Base-by-base conservation (phyloP, 352 stramenopile genomes). In the Phytophthora fragariae region DNA sequence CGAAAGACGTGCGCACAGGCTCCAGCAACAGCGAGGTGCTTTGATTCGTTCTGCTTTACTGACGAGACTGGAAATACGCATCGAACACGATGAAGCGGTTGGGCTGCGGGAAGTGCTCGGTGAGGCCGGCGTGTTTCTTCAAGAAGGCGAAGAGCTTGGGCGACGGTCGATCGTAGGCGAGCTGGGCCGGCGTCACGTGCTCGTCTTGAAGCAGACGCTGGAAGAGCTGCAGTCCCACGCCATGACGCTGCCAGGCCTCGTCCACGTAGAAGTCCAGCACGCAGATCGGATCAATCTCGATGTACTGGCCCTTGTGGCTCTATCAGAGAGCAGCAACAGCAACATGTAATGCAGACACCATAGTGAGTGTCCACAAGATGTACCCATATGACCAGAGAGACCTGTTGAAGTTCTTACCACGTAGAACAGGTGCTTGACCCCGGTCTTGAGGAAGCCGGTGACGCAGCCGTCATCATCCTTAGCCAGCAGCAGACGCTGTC, bases 71-170 rank as follows among this genome's bases (percentile, higher is more conserved):
- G 47, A 96, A 94, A 68, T 84, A 96, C 44, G 57, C 79, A 65
- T 93, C 80, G 59, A 95, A 97, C 17, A 97, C 47, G 27, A 97
- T 88, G 72, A 97, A 97, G 59, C 87, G 89, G 74, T 97, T 97
- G 60, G 89, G 84, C 63, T 97, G 91, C 33, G 74, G 76, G 59
- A 84, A 78, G 65, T 87, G 85, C 1, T 77, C 61, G 0, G 29
- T 70, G 27, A 97, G 77, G 0, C 54, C 72, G 21, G 77, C 81
- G 67, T 97, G 84, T 72, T 95, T 97, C 14, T 73, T 66, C 9
- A 95, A 69, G 60, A 97, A 96, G 41, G 86, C 75, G 5, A 92
- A 73, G n/a, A 96, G 75, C 62, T 95, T 95, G 3, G 89, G 79
- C 35, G 90, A 97, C 27, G 91, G 89, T 4, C 89, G 82, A 44